Base-by-base conservation (phyloP, 768 basidiomycete species). In the Sporobolomyces roseus region DNA sequence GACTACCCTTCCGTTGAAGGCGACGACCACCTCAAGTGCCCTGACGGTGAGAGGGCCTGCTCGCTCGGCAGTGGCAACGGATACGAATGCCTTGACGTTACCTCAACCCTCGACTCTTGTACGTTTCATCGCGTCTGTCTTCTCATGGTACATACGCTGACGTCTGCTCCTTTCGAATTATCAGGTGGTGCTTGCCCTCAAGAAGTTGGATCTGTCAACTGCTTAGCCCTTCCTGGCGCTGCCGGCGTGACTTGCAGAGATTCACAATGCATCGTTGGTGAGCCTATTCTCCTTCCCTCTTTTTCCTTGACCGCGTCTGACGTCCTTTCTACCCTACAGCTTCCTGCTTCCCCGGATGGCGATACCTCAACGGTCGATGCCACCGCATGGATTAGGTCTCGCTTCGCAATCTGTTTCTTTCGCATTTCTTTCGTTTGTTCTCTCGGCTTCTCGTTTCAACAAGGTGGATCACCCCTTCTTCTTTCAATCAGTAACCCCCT, bases 131-230 rank as follows among this genome's bases (percentile, higher is more conserved):
- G 13, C 19, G 16, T 33, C 25, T 7, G 27, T 35, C 21, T 29
- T 53, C 30, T 17, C 5, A 14, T 4, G 17, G 32, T 30, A 38
- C 19, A 29, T 5, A 35, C 29, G 16, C 54, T 58, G 19, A 49
- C 55, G 5, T 29, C 19, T 14, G 7, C 23, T 52, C 29, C 2
- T 13, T 52, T 36, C n/a, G 6, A 21, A 21, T 19, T 38, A 27
- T 21, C 46, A 65, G 64, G 65, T 51, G 66, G 66, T 8, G 66
- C 59, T n/a, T 67, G 66, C 45, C 66, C 59, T 14, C 51, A 52
- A 33, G 52, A 53, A 25, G 35, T 25, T 27, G 5, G 33, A 1
- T 9, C 17, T 27, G 16, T 23, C 5, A 56, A 67, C 66, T 67
- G 66, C 60, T 43, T 61, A 21, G 17, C 52, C 5, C 51, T 61